Evolutionary conservation across 2,329 filamentous ascomycete species (phyloP), one percentile per base, ranked within the genome.

Genomic region (Harringtonia aguacate): DNA sequence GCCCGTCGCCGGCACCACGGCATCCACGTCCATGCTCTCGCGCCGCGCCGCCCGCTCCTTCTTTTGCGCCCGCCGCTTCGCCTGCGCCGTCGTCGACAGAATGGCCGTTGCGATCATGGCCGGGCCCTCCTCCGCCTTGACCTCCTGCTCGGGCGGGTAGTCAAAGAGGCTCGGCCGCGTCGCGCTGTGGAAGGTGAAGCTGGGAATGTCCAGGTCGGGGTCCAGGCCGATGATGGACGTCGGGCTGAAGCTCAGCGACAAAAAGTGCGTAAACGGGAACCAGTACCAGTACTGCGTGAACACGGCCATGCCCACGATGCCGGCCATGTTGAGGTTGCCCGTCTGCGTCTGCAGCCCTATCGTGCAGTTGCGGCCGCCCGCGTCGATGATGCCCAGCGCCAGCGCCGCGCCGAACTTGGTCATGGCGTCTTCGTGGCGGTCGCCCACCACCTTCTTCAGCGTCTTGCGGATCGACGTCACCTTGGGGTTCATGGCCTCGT

Each of bases 201-300:
- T 82, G 18, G 94, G 88, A 44, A 95, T 87, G 56, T 95, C 87
- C 14, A 98, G 75, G 58, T 95, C 86, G 58, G 94, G 84, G 59
- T 98, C 89, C 22, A 98, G 79, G 48, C 86, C 90, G 55, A 97
- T 95, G 58, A 98, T 85, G 2, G 92, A 85, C 2, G 94, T 98
- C 2, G 92, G 92, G n/a, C 86, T 88, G 66, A 98, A 97, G 57
- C 87, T 89, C 49, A 98, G 73, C 1, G 90, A 94, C 46, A 98
- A 64, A 78, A 98, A 98, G 66, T 98, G 92, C 27, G 92, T 94
- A 56, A 97, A 84, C 48, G 92, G 92, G 77, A 98, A 98, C 92
- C 92, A 98, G 70, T 98, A 98, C 92, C 92, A 98, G 70, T 98
- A 98, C 62, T 98, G 92, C 9, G 89, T 94, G 67, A 98, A 98